phyloP scores from a whole-genome alignment of 2,329 filamentous ascomycete genomes.

The Pseudogymnoascus sp. region DNA sequence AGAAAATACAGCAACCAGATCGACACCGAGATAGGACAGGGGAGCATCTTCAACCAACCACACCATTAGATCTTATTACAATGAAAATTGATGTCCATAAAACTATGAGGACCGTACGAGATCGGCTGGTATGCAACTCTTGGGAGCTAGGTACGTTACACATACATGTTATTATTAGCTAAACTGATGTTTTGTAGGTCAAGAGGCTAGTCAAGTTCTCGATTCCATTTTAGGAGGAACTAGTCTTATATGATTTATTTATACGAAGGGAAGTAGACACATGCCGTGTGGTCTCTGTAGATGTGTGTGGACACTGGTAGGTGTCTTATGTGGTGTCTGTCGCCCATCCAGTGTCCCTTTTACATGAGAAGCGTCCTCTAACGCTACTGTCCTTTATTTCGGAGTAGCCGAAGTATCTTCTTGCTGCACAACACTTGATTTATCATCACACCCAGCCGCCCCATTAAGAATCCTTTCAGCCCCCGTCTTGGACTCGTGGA shows the following conservation, averaged over 20 bases:
- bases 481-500: slow-evolving; percentile 2
- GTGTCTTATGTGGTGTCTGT: background rate
- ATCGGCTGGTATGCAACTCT: background rate
- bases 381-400: background rate
- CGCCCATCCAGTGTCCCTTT: background rate
- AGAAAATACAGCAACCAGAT: background rate
- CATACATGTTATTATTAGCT: background rate
- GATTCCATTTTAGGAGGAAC: background rate
- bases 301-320: background rate
- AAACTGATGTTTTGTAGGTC: background rate
- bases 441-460: background rate
- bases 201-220: background rate
- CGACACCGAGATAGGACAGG: background rate
- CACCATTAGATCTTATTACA: background rate
- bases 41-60: background rate
- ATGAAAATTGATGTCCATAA: background rate
- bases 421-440: background rate
- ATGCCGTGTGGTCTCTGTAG: background rate
- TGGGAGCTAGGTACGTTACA: background rate
- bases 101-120: background rate
- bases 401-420: background rate
- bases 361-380: background rate
- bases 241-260: background rate
- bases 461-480: background rate
- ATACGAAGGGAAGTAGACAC: background rate